Evolutionary conservation across 1,284 basidiomycete genomes (phyloP).

Genomic region (Bondarzewia mesenterica): DNA sequence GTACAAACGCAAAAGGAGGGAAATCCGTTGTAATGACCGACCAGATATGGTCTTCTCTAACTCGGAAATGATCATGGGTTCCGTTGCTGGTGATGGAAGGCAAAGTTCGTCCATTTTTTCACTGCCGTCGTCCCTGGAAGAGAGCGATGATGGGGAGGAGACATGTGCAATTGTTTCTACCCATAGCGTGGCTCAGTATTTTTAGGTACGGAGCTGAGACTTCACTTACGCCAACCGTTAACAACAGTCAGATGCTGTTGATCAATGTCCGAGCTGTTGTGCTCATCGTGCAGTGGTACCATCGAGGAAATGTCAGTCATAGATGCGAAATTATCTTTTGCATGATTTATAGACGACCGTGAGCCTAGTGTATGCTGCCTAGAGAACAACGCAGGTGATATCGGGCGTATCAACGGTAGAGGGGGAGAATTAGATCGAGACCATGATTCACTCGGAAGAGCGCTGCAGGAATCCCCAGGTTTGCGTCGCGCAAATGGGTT

Average conservation of each 20-base stretch:
- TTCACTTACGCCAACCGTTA: not conserved
- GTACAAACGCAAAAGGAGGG: not conserved
- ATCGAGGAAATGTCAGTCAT: not conserved
- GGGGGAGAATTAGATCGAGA: not conserved
- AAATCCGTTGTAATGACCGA: not conserved
- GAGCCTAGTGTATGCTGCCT: not conserved
- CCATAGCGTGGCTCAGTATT: not conserved
- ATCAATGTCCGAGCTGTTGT: not conserved
- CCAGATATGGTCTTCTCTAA: not conserved
- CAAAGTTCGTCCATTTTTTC: slow-evolving; percentile 4
- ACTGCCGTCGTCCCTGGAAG: not conserved
- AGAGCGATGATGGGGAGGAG: not conserved
- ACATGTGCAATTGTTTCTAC: not conserved
- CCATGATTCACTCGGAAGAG: not conserved
- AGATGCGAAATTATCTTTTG: not conserved
- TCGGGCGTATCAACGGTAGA: not conserved
- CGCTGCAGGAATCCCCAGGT: not conserved
- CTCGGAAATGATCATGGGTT: not conserved
- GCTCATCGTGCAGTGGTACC: not conserved
- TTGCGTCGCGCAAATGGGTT: not conserved
- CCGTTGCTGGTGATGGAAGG: not conserved
- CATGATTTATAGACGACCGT: too few species aligned
- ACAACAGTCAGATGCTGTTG: not conserved
- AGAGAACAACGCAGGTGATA: not conserved
- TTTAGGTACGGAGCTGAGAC: not conserved